A percentile compares a stretch with the other conserved stretches of the same genome.
These are phyloP conservation scores for Sporisorium reilianum DNA, from an alignment of 1,284 basidiomycete species.

Conservation along the genomic window DNA sequence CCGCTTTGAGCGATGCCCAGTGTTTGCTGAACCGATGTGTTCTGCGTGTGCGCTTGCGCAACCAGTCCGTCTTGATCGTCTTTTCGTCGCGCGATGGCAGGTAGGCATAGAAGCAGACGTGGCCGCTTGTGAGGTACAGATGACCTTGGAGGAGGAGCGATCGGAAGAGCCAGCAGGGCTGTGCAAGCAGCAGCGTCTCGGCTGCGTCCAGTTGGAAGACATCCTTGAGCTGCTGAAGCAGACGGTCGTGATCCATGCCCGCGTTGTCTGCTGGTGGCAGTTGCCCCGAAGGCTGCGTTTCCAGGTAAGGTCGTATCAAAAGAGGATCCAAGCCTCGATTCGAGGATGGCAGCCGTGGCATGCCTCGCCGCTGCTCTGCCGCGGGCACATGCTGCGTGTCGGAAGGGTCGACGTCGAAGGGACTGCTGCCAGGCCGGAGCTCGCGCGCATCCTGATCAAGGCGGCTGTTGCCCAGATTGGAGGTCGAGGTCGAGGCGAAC, in stretches of 20 bases:
- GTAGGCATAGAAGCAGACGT: slow-evolving; percentile 96
- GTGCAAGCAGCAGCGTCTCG: slow-evolving; percentile 44
- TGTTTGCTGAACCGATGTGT: slow-evolving; percentile 60
- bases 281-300: slow-evolving; percentile 1
- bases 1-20: slow-evolving; percentile 56
- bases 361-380: background rate
- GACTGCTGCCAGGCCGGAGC: slow-evolving; percentile 5
- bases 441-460: background rate
- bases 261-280: background rate
- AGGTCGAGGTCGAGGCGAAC: slow-evolving; percentile 14
- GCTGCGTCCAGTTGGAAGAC: slow-evolving; percentile 44
- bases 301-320: slow-evolving; percentile 30
- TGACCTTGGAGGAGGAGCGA: slow-evolving; percentile 85
- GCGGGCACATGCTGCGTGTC: background rate
- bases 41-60: slow-evolving; percentile 53
- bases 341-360: slow-evolving; percentile 1
- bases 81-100: slow-evolving; percentile 71
- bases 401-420: slow-evolving; percentile 7
- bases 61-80: slow-evolving; percentile 42
- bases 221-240: slow-evolving; percentile 40
- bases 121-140: slow-evolving; percentile 91
- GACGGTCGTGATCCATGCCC: slow-evolving; percentile 21
- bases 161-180: slow-evolving; percentile 66
- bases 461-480: background rate
- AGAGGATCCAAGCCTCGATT: slow-evolving; percentile 11